These are phyloP conservation scores for Boletus barrowsii DNA, from an alignment of 768 basidiomycete genomes.

Conservation along the genomic window DNA sequence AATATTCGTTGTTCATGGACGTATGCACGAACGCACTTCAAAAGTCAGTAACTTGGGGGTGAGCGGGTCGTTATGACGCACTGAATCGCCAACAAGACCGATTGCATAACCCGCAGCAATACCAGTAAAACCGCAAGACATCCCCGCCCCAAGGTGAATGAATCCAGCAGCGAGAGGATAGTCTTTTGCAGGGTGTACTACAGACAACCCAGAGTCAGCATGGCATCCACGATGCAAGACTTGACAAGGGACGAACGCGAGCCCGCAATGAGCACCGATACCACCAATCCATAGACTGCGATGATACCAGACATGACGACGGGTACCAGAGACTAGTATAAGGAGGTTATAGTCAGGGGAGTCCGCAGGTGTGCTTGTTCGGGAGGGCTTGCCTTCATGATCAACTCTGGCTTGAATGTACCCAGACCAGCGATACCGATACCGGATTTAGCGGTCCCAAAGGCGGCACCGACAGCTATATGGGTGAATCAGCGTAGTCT, in stretches of 20 bases:
- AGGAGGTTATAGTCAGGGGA: background rate
- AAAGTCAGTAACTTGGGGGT: slow-evolving; percentile 4
- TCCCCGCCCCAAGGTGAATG: slow-evolving; percentile 87
- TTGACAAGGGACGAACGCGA: slow-evolving; percentile 38
- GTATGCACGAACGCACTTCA: slow-evolving; percentile 81
- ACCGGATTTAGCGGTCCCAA: slow-evolving; percentile 94
- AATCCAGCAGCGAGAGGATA: slow-evolving; percentile 88
- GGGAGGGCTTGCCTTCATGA: slow-evolving; percentile 79
- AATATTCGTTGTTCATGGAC: slow-evolving; percentile 89
- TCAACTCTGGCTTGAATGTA: slow-evolving; percentile 90
- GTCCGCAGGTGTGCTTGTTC: background rate
- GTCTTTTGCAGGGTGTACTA: slow-evolving; percentile 60
- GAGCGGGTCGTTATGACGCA: slow-evolving; percentile 38
- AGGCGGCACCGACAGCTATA: slow-evolving; percentile 89
- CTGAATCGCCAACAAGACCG: slow-evolving; percentile 90
- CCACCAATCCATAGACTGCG: slow-evolving; percentile 95
- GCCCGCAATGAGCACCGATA: slow-evolving; percentile 88
- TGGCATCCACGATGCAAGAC: background rate
- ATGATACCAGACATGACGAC: slow-evolving; percentile 99
- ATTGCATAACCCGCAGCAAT: slow-evolving; percentile 94
- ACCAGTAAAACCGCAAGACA: slow-evolving; percentile 89
- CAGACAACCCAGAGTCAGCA: slow-evolving; percentile 16
- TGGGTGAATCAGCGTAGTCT: slow-evolving; percentile 8
- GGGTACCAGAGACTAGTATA: slow-evolving; percentile 79
- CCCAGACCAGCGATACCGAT: slow-evolving; percentile 96